Base-by-base conservation (phyloP, 2,329 filamentous ascomycete genomes). In the Mycogone perniciosa region DNA sequence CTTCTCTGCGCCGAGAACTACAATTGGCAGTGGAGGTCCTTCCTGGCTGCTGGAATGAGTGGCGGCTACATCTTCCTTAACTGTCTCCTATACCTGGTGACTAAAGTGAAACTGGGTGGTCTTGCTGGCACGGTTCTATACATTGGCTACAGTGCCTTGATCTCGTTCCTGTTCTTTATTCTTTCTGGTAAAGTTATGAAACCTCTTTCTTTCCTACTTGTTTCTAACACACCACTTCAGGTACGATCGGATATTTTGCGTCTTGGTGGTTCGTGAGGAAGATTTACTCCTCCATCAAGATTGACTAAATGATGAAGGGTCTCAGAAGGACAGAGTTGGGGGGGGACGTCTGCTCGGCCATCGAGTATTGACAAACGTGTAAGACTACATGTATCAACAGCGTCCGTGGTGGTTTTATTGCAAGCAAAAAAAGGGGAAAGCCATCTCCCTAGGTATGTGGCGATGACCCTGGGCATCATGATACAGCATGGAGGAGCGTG, bases 281-380 rank as follows among this genome's bases (percentile, higher is more conserved):
- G 68, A 99, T 99, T 55, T 99, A 99, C 69, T 76, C 83, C 27
- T 96, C 91, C n/a, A 95, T 99, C 74, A 99, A 99, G 76, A 90
- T 99, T 57, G 93, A 99, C 67, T 99, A 73, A 68, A 53, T 7
- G 13, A 7, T 11, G 7, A 2, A 29, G 9, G 7, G 7, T n/a
- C n/a, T 7, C 7, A 42, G 31, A 51, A 31, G 8, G 26, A 11
- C 5, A 31, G 37, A 7, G 37, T 11, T 10, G 13, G 6, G 35
- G 13, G 13, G 5, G 31, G 30, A 9, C 5, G 6, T 26, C 9
- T 30, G 20, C 10, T 31, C 11, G 26, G n/a, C 31, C 10, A 13
- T 10, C 26, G 7, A 13, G 20, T 13, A 35, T 11, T 31, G 31
- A 9, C 9, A 31, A 50, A 42, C 30, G 51, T 66, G 64, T 66